Evolutionary conservation across 176 grass and related monocot genomes (phyloP).

Genomic region (Areca catechu): DNA sequence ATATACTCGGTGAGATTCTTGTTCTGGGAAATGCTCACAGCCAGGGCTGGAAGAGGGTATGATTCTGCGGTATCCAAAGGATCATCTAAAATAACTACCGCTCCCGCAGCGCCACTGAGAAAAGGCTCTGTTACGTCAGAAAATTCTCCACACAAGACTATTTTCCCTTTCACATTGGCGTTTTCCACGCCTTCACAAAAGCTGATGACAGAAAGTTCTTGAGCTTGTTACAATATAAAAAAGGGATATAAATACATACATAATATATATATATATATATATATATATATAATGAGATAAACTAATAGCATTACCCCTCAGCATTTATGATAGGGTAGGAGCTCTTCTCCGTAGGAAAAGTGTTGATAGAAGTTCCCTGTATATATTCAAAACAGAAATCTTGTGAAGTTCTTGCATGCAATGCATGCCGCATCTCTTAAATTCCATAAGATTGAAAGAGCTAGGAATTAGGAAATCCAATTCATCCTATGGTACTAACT

Average conservation of each 20-base stretch:
- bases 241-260: too few species aligned
- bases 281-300: not conserved
- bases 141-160: not conserved
- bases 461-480: too few species aligned
- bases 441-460: too few species aligned
- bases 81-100: not conserved
- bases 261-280: too few species aligned
- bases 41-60: not conserved
- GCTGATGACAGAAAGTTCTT: not conserved
- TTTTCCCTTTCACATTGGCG: conserved; percentile 8
- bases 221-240: too few species aligned
- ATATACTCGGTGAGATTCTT: not conserved
- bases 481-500: too few species aligned
- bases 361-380: conserved; percentile 18
- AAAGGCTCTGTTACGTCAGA: not conserved
- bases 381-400: too few species aligned
- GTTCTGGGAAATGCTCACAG: not conserved
- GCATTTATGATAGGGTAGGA: not conserved
- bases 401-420: too few species aligned
- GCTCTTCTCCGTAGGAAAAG: not conserved
- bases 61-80: not conserved
- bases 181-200: too few species aligned
- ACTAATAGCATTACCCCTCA: too few species aligned
- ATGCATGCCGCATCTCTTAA: too few species aligned
- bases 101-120: not conserved